A percentile compares a stretch with the other conserved stretches of the same genome.
Conservation (phyloP, 805 yeast species). For the Huiozyma sinensis region DNA sequence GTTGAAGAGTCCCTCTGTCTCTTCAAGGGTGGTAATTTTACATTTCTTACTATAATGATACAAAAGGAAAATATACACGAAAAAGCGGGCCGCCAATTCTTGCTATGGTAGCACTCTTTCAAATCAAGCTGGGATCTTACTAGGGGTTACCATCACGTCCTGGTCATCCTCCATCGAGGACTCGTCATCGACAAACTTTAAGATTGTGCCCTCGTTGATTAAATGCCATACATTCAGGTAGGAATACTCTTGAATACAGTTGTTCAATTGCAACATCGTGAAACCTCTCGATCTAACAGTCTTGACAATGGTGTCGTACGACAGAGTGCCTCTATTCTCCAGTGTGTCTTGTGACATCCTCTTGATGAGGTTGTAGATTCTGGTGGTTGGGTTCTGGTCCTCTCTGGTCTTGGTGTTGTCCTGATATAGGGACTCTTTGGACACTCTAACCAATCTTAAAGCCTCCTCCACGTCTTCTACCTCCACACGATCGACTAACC, state of each 20-base stretch:
- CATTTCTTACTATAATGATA: too few species aligned
- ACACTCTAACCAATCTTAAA: slow-evolving; percentile 69
- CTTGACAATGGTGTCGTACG: slow-evolving; percentile 43
- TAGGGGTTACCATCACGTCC: background rate
- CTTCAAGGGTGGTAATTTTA: too few species aligned
- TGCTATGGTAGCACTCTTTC: too few species aligned
- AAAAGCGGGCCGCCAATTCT: too few species aligned
- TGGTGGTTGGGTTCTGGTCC: slow-evolving; percentile 57
- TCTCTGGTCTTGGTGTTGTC: slow-evolving; percentile 40
- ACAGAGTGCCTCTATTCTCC: slow-evolving; percentile 26
- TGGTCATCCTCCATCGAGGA: background rate
- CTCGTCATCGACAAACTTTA: slow-evolving; percentile 44
- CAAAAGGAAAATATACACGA: too few species aligned
- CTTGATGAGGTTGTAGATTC: slow-evolving; percentile 62
- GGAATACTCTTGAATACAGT: slow-evolving; percentile 66
- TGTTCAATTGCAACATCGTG: slow-evolving; percentile 66
- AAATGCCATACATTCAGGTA: slow-evolving; percentile 66
- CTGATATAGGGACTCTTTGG: slow-evolving; percentile 69
- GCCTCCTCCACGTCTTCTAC: slow-evolving; percentile 92
- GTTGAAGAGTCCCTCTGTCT: too few species aligned
- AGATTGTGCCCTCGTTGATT: slow-evolving; percentile 55
- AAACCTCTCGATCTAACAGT: slow-evolving; percentile 71
- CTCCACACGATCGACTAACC: slow-evolving; percentile 64
- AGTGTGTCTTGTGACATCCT: slow-evolving; percentile 36
- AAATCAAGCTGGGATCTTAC: too few species aligned